Base-by-base conservation (phyloP, 2,329 filamentous ascomycete genomes). In the Tolypocladium endophyticum region DNA sequence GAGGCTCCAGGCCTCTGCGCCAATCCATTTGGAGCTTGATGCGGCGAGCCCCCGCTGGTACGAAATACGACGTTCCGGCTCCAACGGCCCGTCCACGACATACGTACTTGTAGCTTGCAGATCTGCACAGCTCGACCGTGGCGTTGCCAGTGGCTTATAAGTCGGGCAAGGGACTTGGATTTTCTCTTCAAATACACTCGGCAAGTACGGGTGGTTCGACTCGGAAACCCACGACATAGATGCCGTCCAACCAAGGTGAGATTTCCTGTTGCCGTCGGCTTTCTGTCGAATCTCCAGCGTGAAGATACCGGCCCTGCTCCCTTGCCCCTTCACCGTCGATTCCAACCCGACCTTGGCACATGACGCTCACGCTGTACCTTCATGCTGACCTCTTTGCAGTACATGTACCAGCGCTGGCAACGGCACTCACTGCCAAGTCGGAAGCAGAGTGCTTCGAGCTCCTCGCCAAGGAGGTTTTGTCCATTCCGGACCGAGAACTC, bases 401-500 rank as follows among this genome's bases (percentile, higher is more conserved):
- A n/a, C n/a, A n/a, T n/a, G n/a, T n/a, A 18, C 41, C 39, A 23
- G 39, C 52, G 23, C 30, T 47, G 30, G 45, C 45, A 8, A 56
- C 55, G 7, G 57, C 45, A 36, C 45, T 67, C 9, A 56, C 59
- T 0, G 57, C 69, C 7, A 67, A 57, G 2, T 70, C 69, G 3
- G 69, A 70, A 55, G 60, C 65, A 9, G 70, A 70, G 9, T 71
- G 66, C 18, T 54, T 55, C 7, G 60, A 67, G 0, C 60, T 70
- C 2, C 57, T 71, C 0, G 61, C 64, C 3, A 60, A 63, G 25
- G 69, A 69, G 4, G 38, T 71, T 4, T 61, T 61, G 6, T 65
- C 67, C 2, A 55, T 71, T 2, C 67, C 66, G 8, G 69, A 70
- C 57, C 63, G 69, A 4, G 69, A 70, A 53, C 43, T 60, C 18